Evolutionary conservation across 2,329 filamentous ascomycete species (phyloP), one percentile per base, ranked within the genome.

Genomic region (Paracoccidioides brasiliensis): DNA sequence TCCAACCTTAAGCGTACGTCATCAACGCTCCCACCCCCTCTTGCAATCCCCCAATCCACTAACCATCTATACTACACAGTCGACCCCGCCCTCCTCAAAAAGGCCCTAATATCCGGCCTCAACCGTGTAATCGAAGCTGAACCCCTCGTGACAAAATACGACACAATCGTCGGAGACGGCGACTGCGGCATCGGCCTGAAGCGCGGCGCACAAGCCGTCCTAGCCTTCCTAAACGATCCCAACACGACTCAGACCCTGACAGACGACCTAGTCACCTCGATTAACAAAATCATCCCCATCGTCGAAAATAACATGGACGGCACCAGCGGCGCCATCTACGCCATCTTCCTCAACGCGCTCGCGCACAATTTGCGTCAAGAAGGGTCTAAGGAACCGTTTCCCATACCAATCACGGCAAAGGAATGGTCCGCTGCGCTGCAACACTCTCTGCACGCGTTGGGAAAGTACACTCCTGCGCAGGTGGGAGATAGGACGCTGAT

Each of bases 341-440:
- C 88, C 65, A 95, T 96, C 69, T 95, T 95, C 77, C 77, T 95
- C 58, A 95, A 95, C 68, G 83, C 89, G 0, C 82, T 95, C 5
- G 82, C 88, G 28, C 81, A 85, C 60, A 83, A 80, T n/a, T 69
- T 84, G 15, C 75, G 78, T 51, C 70, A 74, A n/a, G 79, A 82
- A 62, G 74, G 77, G 56, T 69, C 72, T 0, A 63, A 64, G 30
- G 70, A 72, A 14, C 71, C 71, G 1, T 65, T 74, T 14, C 67
- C 73, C 10, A 22, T 22, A 22, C 69, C 74, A 33, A 74, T 78
- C 38, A 78, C 74, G 0, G 65, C 73, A 2, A 68, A 76, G 44
- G 71, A 77, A 35, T 86, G 83, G 83, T 78, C 83, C 3, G 74
- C 78, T 37, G 90, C 90, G 0, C 76, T 96, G 12, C 76, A 83